Percentiles rank a stretch among this genome's conserved stretches.
Conservation (phyloP, 2,329 filamentous ascomycete genomes). For the Nectriaceae sp. region DNA sequence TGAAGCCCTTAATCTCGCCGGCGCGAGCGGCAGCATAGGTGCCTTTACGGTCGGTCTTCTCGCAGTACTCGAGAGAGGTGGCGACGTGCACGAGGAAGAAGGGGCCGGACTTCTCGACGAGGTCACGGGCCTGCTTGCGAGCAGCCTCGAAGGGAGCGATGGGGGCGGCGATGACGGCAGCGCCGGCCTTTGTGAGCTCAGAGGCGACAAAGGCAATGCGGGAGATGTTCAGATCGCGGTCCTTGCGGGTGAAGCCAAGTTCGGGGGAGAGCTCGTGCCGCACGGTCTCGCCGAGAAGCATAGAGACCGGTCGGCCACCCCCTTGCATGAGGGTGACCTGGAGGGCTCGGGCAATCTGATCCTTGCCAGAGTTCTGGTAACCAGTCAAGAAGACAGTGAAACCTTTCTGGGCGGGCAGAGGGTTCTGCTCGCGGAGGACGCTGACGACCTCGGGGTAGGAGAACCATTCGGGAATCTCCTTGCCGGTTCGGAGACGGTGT, state of each 20-base stretch:
- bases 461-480: constrained; percentile 98
- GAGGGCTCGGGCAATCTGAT: constrained; percentile 90
- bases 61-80: constrained; percentile 87
- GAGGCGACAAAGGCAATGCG: constrained; percentile 96
- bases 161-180: constrained; percentile 93
- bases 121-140: constrained; percentile 75
- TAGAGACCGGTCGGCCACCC: constrained; percentile 89
- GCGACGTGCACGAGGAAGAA: constrained; percentile 97
- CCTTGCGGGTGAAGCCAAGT: constrained; percentile 90
- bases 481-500: constrained; percentile 84
- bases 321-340: constrained; percentile 98
- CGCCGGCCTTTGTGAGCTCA: constrained; percentile 89
- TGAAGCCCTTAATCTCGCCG: constrained; percentile 97
- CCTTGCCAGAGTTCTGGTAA: constrained; percentile 96
- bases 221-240: constrained; percentile 91
- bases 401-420: constrained; percentile 84
- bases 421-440: constrained; percentile 95
- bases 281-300: constrained; percentile 94
- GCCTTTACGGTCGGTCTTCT: constrained; percentile 92
- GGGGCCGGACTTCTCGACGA: constrained; percentile 83
- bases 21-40: constrained; percentile 82
- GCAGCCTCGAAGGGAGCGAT: constrained; percentile 90
- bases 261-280: constrained; percentile 91
- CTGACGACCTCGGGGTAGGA: constrained; percentile 98
- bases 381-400: constrained; percentile 99